Conservation (phyloP, 140 eudicot species). For the Ambrosia hybrid region DNA sequence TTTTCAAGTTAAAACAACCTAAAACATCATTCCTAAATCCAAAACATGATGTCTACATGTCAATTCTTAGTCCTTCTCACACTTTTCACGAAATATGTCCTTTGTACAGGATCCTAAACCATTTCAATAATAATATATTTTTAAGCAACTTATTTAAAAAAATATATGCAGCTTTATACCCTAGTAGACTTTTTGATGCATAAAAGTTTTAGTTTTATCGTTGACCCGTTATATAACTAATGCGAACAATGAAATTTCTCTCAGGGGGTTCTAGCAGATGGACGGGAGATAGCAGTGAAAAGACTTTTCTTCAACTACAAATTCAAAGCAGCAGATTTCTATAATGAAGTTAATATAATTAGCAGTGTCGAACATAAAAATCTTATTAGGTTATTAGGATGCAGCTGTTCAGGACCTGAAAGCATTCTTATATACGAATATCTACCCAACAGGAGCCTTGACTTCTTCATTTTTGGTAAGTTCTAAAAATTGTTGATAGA, state of each 20-base stretch:
- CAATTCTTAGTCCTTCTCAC: too few relatives aligned
- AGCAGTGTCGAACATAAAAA: slow-evolving; percentile 75
- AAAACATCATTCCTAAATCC: too few relatives aligned
- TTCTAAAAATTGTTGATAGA: background rate
- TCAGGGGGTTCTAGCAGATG: slow-evolving; percentile 69
- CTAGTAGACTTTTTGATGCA: too few relatives aligned
- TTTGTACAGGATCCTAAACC: too few relatives aligned
- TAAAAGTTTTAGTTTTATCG: too few relatives aligned
- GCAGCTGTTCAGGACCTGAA: slow-evolving; percentile 58
- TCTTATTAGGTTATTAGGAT: slow-evolving; percentile 40
- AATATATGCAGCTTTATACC: background rate
- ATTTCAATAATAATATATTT: too few relatives aligned
- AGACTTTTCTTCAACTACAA: slow-evolving; percentile 73
- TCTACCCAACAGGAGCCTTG: slow-evolving; percentile 61
- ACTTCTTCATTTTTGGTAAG: slow-evolving; percentile 68
- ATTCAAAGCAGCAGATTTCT: slow-evolving; percentile 26
- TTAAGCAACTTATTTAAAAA: too few relatives aligned
- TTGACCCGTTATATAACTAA: background rate
- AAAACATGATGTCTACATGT: too few relatives aligned
- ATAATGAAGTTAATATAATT: slow-evolving; percentile 68
- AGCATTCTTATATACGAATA: slow-evolving; percentile 63
- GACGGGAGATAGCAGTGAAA: slow-evolving; percentile 74
- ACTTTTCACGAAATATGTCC: too few relatives aligned
- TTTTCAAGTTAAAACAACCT: too few relatives aligned
- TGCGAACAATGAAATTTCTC: background rate